Evolutionary conservation across 345 rosid species (phyloP).

Genomic region (Aethionema arabicum): DNA sequence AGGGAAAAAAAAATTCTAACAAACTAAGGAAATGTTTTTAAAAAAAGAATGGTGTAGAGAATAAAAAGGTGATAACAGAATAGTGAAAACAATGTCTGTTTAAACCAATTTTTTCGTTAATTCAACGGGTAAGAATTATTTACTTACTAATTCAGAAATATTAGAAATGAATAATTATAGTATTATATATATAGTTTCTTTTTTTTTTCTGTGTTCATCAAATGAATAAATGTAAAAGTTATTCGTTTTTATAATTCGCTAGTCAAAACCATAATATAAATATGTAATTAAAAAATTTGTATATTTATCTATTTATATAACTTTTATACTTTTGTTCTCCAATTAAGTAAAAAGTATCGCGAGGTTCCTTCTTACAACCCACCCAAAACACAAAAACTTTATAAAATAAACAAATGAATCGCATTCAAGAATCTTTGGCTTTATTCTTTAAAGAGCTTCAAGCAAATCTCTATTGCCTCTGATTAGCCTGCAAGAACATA

Average conservation of each 20-base stretch:
- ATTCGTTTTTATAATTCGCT: too few species aligned
- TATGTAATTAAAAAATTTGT: too few species aligned
- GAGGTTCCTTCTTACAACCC: constrained; percentile 9
- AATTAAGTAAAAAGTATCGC: not conserved
- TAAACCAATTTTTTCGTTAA: constrained; percentile 41
- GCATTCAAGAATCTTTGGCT: constrained; percentile 19
- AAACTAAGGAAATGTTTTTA: constrained; percentile 39
- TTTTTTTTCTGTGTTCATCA: too few species aligned
- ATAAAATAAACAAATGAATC: constrained; percentile 2
- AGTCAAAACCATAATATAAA: too few species aligned
- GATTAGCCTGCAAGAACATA: constrained; percentile 26
- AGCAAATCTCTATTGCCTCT: constrained; percentile 29
- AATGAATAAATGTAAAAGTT: too few species aligned
- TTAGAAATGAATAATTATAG: too few species aligned
- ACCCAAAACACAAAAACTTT: not conserved
- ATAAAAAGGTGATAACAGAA: constrained; percentile 34
- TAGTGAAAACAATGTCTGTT: constrained; percentile 26
- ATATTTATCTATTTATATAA: too few species aligned
- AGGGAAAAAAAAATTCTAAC: constrained; percentile 25
- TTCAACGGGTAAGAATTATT: constrained; percentile 37
- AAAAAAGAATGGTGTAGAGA: constrained; percentile 33
- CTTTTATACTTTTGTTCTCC: too few species aligned
- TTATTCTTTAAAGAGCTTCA: not conserved
- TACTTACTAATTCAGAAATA: too few species aligned
- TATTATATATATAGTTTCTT: too few species aligned